Conservation (phyloP, 257 asterid genomes). For the Penstemon eatonii region DNA sequence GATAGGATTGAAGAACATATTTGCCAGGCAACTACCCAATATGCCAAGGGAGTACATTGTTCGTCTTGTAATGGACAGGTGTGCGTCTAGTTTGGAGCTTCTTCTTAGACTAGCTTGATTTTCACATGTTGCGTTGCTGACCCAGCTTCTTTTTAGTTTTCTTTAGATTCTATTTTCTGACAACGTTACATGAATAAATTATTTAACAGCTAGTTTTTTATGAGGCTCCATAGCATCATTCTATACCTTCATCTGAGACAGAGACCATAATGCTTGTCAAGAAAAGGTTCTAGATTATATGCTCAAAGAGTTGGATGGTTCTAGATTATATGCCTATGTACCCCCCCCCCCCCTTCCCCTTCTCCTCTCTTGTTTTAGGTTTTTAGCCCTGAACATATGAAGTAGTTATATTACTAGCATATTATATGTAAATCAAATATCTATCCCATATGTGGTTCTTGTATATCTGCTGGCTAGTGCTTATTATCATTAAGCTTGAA, state of each 20-base stretch:
- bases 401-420: not conserved
- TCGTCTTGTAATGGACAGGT: slow-evolving; percentile 99
- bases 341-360: not conserved
- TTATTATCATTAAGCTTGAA: not conserved
- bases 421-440: not conserved
- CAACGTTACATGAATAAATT: not conserved
- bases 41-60: slow-evolving; percentile 99
- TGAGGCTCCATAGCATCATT: slow-evolving; percentile 13
- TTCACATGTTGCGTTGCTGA: slow-evolving; percentile 9
- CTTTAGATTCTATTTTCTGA: not conserved
- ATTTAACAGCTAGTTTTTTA: slow-evolving; percentile 8
- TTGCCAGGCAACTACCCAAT: slow-evolving; percentile 93
- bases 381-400: not conserved
- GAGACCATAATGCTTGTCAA: slow-evolving; percentile 8
- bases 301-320: not conserved
- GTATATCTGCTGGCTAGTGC: not conserved
- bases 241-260: slow-evolving; percentile 10
- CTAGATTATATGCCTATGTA: not conserved
- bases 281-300: not conserved
- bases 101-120: slow-evolving; percentile 5
- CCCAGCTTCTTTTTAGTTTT: slow-evolving; percentile 17
- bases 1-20: slow-evolving; percentile 93
- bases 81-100: slow-evolving; percentile 24
- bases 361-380: not conserved
- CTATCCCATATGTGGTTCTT: not conserved